A percentile compares a stretch with the other conserved stretches of the same genome.
Evolutionary conservation across 202 grass and related monocot species (phyloP).

Genomic region (Musa balbisiana): DNA sequence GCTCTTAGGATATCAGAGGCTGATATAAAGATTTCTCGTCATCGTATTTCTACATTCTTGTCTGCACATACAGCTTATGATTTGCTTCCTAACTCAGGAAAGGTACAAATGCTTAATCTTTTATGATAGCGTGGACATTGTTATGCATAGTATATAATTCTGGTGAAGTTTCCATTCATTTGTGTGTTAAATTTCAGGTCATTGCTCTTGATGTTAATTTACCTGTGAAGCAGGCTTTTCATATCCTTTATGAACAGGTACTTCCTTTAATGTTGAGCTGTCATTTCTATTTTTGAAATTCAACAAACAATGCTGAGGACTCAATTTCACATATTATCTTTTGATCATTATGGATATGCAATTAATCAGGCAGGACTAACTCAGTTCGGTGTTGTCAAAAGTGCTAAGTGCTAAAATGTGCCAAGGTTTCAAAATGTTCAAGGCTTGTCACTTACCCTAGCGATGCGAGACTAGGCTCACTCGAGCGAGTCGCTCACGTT

Average conservation of each 20-base stretch:
- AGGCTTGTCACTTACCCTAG: too few species aligned
- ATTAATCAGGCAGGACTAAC: neutral
- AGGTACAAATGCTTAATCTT: constrained; percentile 46
- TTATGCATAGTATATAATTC: neutral
- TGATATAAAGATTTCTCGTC: constrained; percentile 61
- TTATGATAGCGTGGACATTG: neutral
- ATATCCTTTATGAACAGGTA: constrained; percentile 99
- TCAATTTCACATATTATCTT: neutral
- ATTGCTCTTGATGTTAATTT: constrained; percentile 95
- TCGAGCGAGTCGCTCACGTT: neutral
- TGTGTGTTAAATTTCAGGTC: constrained; percentile 33
- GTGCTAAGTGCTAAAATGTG: too few species aligned
- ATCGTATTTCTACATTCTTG: constrained; percentile 54
- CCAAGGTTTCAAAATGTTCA: too few species aligned
- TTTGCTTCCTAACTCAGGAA: constrained; percentile 83
- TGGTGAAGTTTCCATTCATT: neutral
- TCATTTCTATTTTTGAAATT: neutral
- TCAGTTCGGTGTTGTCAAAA: too few species aligned
- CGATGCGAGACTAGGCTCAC: too few species aligned
- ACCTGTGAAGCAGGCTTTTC: constrained; percentile 97
- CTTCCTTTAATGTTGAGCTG: constrained; percentile 12
- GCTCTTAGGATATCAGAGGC: constrained; percentile 56
- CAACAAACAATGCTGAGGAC: neutral
- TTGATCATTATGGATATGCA: neutral
- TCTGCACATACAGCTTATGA: constrained; percentile 71